A percentile compares a stretch with the other conserved stretches of the same genome.
Evolutionary conservation across 805 yeast genomes (phyloP).

Genomic region (Hanseniaspora lachancei): DNA sequence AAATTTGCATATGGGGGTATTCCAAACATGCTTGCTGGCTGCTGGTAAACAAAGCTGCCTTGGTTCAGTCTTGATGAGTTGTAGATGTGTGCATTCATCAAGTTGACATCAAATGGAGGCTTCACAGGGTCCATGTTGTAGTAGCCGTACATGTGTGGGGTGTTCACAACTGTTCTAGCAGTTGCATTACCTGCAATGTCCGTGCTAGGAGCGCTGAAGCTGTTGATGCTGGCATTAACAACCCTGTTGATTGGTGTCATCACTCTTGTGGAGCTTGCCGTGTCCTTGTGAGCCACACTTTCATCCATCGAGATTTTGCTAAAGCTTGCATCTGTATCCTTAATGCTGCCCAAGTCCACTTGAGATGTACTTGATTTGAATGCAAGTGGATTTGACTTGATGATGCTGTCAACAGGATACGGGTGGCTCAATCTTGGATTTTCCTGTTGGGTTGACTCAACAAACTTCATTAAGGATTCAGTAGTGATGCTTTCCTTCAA

Average conservation of each 20-base stretch:
- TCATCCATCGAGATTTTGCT: neutral
- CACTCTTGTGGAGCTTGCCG: neutral
- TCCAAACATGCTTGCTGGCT: neutral
- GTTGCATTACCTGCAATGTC: neutral
- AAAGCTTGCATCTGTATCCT: neutral
- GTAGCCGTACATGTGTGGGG: neutral
- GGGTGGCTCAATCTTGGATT: neutral
- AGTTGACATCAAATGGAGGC: neutral
- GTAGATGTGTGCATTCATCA: neutral
- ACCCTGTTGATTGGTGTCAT: neutral
- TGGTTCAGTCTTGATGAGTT: neutral
- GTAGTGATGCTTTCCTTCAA: neutral
- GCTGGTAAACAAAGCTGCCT: neutral
- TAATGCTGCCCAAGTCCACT: neutral
- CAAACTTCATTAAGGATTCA: conserved; percentile 1
- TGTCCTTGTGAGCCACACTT: neutral
- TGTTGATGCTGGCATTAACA: neutral
- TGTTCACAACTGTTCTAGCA: neutral
- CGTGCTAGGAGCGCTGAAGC: neutral
- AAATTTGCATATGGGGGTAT: neutral
- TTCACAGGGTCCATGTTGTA: neutral
- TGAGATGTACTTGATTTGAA: neutral
- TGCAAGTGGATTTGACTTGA: neutral
- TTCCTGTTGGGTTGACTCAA: neutral
- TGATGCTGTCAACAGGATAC: neutral